These are phyloP conservation scores for Stagonosporopsis rhizophila DNA, from an alignment of 2,329 filamentous ascomycete genomes.

Conservation along the genomic window DNA sequence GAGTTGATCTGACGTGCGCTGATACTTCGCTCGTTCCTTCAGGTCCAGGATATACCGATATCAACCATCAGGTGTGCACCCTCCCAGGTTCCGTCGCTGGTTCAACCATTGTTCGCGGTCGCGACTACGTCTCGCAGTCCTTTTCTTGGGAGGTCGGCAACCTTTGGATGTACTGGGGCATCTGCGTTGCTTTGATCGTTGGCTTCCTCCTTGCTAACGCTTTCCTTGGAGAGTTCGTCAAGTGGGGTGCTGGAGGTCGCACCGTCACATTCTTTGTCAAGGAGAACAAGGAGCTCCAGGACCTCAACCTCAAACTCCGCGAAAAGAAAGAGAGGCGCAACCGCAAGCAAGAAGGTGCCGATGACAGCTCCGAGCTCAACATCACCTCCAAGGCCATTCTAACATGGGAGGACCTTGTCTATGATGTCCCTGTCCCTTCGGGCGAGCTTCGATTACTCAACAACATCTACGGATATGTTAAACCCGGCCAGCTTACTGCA, in stretches of 20 bases:
- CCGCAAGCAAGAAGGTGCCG: slow-evolving; percentile 51
- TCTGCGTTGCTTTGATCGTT: slow-evolving; percentile 76
- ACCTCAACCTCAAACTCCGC: slow-evolving; percentile 68
- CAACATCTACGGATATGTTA: slow-evolving; percentile 63
- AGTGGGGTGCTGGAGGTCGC: slow-evolving; percentile 81
- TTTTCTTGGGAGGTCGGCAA: slow-evolving; percentile 73
- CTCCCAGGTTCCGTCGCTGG: slow-evolving; percentile 74
- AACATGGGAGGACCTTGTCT: slow-evolving; percentile 65
- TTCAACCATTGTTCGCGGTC: slow-evolving; percentile 67
- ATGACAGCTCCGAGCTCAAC: slow-evolving; percentile 56
- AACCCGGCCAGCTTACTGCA: slow-evolving; percentile 62
- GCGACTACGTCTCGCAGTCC: slow-evolving; percentile 70
- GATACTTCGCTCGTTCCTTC: slow-evolving; percentile 72
- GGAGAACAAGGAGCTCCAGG: slow-evolving; percentile 70
- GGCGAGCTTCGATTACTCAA: slow-evolving; percentile 63
- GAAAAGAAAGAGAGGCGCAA: slow-evolving; percentile 65
- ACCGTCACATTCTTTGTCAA: slow-evolving; percentile 78
- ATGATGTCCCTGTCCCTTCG: slow-evolving; percentile 73
- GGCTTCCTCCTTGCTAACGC: slow-evolving; percentile 77
- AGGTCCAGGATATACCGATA: slow-evolving; percentile 73
- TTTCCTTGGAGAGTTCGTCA: slow-evolving; percentile 78
- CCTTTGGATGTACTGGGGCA: slow-evolving; percentile 71
- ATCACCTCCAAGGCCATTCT: slow-evolving; percentile 63
- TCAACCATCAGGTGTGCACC: slow-evolving; percentile 81
- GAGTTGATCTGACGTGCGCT: slow-evolving; percentile 72